Conservation (phyloP, 1,139 yeast species). For the Scheffersomyces quercinus region DNA sequence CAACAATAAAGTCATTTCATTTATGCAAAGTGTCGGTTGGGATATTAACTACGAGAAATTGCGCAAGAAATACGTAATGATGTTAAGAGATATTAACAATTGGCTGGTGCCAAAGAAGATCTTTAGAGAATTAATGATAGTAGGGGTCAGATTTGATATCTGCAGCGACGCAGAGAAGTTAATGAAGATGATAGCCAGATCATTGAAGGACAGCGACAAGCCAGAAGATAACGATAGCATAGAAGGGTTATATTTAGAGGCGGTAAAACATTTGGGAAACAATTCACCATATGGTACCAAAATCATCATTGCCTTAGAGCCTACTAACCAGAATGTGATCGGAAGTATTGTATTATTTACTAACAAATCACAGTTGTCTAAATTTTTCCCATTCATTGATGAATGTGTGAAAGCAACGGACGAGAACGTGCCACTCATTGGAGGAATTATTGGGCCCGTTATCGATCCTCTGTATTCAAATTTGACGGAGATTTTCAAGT, state of each 20-base stretch:
- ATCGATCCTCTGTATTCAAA: constrained; percentile 58
- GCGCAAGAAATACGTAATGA: constrained; percentile 35
- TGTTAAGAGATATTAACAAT: constrained; percentile 33
- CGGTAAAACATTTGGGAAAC: constrained; percentile 17
- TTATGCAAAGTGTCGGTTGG: constrained; percentile 46
- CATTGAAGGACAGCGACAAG: constrained; percentile 8
- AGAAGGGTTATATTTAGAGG: constrained; percentile 21
- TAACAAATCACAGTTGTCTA: constrained; percentile 46
- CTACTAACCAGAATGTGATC: constrained; percentile 52
- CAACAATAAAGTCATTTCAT: constrained; percentile 25
- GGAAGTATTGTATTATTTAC: constrained; percentile 60
- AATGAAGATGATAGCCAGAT: constrained; percentile 32
- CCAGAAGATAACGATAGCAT: constrained; percentile 15
- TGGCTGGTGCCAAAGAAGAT: constrained; percentile 61
- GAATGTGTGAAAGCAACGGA: constrained; percentile 20
- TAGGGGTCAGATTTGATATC: constrained; percentile 60
- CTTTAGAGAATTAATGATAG: constrained; percentile 57
- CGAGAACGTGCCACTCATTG: constrained; percentile 28
- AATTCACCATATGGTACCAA: constrained; percentile 34
- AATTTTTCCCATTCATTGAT: constrained; percentile 54
- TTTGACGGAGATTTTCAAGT: constrained; percentile 54
- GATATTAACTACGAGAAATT: constrained; percentile 15
- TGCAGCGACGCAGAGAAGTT: constrained; percentile 45
- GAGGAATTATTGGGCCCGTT: constrained; percentile 59
- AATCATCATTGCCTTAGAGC: constrained; percentile 59